Base-by-base conservation (phyloP, 164 flowering plant species). In the Malania oleifera region DNA sequence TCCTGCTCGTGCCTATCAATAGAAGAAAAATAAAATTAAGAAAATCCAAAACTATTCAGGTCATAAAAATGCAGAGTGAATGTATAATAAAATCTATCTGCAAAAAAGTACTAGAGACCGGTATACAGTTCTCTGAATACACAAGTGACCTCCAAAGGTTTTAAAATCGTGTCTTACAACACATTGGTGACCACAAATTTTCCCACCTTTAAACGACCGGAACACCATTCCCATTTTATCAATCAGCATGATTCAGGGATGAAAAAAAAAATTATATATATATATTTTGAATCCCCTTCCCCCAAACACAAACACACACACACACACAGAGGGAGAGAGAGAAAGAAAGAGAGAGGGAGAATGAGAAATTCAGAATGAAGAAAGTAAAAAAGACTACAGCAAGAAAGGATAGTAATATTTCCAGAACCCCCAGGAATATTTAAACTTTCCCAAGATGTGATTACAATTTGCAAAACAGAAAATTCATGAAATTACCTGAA, bases 1-100 rank as follows among this genome's bases (percentile, higher is more conserved):
- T 50, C 98, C 99, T 52, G 99, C 97, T 65, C 90, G 77, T 38
- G 96, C 99, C 99, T 95, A 62, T 47, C 47, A 11, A 56, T 13
- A 52, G 17, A 53, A 59, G 40, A 19, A 70, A 48, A 26, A 23
- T 27, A 35, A 38, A 48, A 9, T 9, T n/a, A 45, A 64, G 19
- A 52, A 19, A 41, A 69, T 59, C 6, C 44, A 24, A 55, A 56
- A 46, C 25, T 24, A 18, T n/a, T 44, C 38, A 50, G 28, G 35
- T 19, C 19, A 44, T 39, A 31, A 27, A 12, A 43, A 4, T 29
- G 40, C 23, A 24, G 18, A 56, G 35, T 28, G 52, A 39, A 45
- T n/a, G 29, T 41, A 41, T 15, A 49, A 12, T 43, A 39, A 11
- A 25, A n/a, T n/a, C n/a, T n/a, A n/a, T n/a, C 55, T 4, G 13